Base-by-base conservation (phyloP, 352 stramenopile genomes). In the Globisporangium solare region DNA sequence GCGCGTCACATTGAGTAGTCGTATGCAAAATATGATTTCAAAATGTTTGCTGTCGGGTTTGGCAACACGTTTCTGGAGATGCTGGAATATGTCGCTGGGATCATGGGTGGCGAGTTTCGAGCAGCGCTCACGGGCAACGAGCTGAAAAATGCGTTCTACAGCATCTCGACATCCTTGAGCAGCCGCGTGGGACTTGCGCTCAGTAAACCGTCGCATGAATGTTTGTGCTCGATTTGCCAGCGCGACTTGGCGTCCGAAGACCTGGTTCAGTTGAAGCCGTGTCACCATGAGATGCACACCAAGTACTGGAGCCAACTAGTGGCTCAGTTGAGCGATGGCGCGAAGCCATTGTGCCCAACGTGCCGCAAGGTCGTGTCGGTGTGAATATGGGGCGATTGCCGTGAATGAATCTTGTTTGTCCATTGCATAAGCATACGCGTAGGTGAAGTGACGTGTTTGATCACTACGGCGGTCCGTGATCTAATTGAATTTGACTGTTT, bases 131-230 rank as follows among this genome's bases (percentile, higher is more conserved):
- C 68, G 0, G 77, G 76, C 3, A 78, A 71, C 14, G 83, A 91
- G 50, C 54, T 91, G 20, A 83, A 85, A 58, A 61, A 70, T n/a
- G 86, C 75, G 27, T 90, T 92, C 43, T 70, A 77, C 51, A 71
- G 63, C 12, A 94, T 92, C 48, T 88, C 77, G 1, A 76, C 77
- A 7, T 90, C 83, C 27, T 52, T 92, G 20, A 75, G 70, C 39
- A 84, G 68, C 14, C 71, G 70, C 27, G 68, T 65, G 2, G 80
- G 83, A 3, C 51, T 93, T 35, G 76, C 69, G 11, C 53, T 91
- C 14, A 66, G 67, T 14, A 83, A 80, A 64, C 70, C 73, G 1
- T 62, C 67, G 12, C 74, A 89, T 47, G 79, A 87, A 20, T 57
- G 65, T 21, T 70, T 81, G 21, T 89, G 74, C 15, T 62, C 76